Conservation (phyloP, 139 green algal species). For the Chlamydomonas incerta region DNA sequence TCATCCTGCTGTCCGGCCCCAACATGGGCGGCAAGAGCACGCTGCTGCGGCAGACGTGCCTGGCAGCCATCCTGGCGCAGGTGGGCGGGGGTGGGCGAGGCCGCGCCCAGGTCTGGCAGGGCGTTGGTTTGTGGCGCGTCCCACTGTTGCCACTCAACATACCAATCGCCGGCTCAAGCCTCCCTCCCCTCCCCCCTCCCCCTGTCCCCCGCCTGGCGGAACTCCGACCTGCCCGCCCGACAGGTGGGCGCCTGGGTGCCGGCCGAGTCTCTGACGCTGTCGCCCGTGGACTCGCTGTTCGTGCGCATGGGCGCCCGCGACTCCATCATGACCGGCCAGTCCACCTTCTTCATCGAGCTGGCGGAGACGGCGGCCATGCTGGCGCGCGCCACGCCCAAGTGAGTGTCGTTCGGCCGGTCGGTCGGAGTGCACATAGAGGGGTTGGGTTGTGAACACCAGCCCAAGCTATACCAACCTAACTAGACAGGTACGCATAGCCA, state of each 20-base stretch:
- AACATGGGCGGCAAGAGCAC: conserved; percentile 99
- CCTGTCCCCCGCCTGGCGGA: too few relatives aligned
- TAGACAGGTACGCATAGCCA: too few relatives aligned
- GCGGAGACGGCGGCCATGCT: conserved; percentile 93
- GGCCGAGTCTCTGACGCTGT: conserved; percentile 79
- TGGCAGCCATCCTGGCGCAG: conserved; percentile 90
- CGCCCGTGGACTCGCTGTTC: conserved; percentile 91
- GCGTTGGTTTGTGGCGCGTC: too few relatives aligned
- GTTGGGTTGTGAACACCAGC: too few relatives aligned
- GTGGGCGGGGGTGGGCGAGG: conserved; percentile 33
- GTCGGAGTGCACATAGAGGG: neutral
- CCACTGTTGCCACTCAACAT: too few relatives aligned
- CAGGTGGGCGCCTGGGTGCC: conserved; percentile 93
- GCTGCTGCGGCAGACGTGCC: conserved; percentile 92
- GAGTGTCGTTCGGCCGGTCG: neutral
- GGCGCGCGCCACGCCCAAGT: conserved; percentile 62
- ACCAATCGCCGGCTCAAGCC: too few relatives aligned
- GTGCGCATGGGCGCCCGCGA: conserved; percentile 97
- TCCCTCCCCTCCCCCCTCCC: too few relatives aligned
- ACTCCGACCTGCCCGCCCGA: too few relatives aligned
- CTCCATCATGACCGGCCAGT: conserved; percentile 93
- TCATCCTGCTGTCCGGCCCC: conserved; percentile 90
- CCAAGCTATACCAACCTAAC: too few relatives aligned
- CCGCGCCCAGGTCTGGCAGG: neutral
- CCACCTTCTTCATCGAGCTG: conserved; percentile 98